Evolutionary conservation across 768 basidiomycete genomes (phyloP).

Genomic region (Hygrophoropsis aurantiaca): DNA sequence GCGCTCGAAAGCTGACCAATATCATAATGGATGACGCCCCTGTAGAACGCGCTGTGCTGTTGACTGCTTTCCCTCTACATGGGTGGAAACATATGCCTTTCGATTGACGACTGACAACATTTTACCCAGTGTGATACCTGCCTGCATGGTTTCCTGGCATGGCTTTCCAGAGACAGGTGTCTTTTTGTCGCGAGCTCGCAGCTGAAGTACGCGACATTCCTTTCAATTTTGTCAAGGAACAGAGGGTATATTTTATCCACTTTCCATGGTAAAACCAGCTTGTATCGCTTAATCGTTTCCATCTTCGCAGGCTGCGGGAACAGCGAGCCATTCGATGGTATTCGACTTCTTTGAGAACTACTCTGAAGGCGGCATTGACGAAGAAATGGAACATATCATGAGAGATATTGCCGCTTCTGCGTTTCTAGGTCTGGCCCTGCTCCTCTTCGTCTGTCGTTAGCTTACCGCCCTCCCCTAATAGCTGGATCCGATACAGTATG

Average conservation of each 20-base stretch:
- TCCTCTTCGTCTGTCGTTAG: not conserved
- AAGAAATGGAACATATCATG: slow-evolving; percentile 11
- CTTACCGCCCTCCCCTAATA: not conserved
- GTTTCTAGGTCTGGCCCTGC: slow-evolving; percentile 19
- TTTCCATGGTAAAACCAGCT: not conserved
- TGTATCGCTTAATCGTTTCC: not conserved
- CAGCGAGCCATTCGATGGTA: slow-evolving; percentile 20
- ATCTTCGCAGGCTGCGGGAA: slow-evolving; percentile 15
- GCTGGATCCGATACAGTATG: slow-evolving; percentile 27
- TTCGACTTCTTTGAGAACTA: slow-evolving; percentile 7
- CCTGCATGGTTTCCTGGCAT: slow-evolving; percentile 36
- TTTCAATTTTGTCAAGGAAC: slow-evolving; percentile 18
- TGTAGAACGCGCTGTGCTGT: slow-evolving; percentile 20
- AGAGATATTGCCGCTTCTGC: slow-evolving; percentile 22
- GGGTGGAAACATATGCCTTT: slow-evolving; percentile 4
- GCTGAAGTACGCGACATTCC: slow-evolving; percentile 19
- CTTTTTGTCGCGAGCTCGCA: slow-evolving; percentile 18
- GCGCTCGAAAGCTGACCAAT: slow-evolving; percentile 6
- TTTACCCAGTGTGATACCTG: slow-evolving; percentile 17
- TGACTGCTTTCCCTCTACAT: slow-evolving; percentile 25
- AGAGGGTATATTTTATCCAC: slow-evolving; percentile 15
- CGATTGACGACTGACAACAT: not conserved
- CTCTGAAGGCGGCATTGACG: slow-evolving; percentile 1
- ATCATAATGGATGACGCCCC: slow-evolving; percentile 14
- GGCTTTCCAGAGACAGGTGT: slow-evolving; percentile 17